These are phyloP conservation scores for Penicillium maclennaniae DNA, from an alignment of 495 filamentous ascomycete species.

Conservation along the genomic window DNA sequence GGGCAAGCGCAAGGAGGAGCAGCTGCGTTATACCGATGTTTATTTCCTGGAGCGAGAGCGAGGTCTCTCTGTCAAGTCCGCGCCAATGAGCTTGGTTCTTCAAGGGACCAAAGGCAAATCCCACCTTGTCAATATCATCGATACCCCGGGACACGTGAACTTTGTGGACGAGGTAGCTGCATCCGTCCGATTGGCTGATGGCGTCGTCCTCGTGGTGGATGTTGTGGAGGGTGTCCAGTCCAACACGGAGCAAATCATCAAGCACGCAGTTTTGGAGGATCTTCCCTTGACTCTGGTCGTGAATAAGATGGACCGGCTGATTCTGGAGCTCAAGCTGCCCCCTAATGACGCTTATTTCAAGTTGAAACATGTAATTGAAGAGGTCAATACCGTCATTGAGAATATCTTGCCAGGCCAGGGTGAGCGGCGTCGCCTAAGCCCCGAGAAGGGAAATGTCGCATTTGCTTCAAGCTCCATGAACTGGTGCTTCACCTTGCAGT, in stretches of 20 bases:
- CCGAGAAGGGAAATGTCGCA: slow-evolving; percentile 94
- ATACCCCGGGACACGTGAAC: slow-evolving; percentile 96
- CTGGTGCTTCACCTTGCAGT: slow-evolving; percentile 92
- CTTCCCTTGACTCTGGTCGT: slow-evolving; percentile 84
- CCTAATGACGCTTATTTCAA: slow-evolving; percentile 98
- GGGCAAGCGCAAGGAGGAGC: slow-evolving; percentile 81
- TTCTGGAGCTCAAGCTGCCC: slow-evolving; percentile 90
- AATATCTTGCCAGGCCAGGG: slow-evolving; percentile 80
- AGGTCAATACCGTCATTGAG: slow-evolving; percentile 95
- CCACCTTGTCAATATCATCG: slow-evolving; percentile 91
- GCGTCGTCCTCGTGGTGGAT: slow-evolving; percentile 89
- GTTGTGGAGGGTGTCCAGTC: slow-evolving; percentile 97
- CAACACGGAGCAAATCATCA: slow-evolving; percentile 95
- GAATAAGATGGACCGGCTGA: slow-evolving; percentile 96
- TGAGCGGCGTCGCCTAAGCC: slow-evolving; percentile 76
- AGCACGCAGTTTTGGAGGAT: slow-evolving; percentile 86
- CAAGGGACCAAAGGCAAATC: slow-evolving; percentile 88
- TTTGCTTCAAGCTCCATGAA: slow-evolving; percentile 92
- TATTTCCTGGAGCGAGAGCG: slow-evolving; percentile 85
- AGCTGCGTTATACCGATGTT: slow-evolving; percentile 90
- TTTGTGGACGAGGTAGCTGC: slow-evolving; percentile 96
- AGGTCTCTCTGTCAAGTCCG: slow-evolving; percentile 88
- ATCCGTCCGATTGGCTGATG: slow-evolving; percentile 81
- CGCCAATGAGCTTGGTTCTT: slow-evolving; percentile 91
- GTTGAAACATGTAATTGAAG: slow-evolving; percentile 93